Evolutionary conservation across 2,329 filamentous ascomycete genomes (phyloP).

Genomic region (Sphaerulina populicola): DNA sequence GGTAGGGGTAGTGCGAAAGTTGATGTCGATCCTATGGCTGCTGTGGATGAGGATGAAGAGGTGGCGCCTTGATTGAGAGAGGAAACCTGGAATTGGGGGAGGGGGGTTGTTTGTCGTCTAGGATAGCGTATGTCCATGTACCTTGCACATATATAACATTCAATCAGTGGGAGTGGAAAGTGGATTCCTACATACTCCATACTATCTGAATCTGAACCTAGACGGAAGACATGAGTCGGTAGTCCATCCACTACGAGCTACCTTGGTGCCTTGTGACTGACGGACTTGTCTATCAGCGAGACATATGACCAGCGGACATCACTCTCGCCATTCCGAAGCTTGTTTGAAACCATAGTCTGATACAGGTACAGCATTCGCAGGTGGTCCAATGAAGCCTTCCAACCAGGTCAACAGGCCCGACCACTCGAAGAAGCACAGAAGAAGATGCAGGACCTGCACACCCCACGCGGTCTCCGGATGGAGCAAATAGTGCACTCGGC

Average conservation of each 20-base stretch:
- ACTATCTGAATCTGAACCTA: too few species aligned
- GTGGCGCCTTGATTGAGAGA: not conserved
- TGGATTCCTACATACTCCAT: too few species aligned
- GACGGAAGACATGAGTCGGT: too few species aligned
- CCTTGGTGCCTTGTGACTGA: too few species aligned
- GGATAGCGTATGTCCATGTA: too few species aligned
- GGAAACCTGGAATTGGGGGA: too few species aligned
- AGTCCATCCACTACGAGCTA: too few species aligned
- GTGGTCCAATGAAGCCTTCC: constrained; percentile 18
- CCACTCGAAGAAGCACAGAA: constrained; percentile 13
- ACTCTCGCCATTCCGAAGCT: constrained; percentile 13
- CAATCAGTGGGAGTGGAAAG: too few species aligned
- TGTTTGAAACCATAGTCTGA: constrained; percentile 27
- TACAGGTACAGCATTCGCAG: constrained; percentile 22
- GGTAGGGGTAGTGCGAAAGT: not conserved
- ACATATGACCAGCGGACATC: too few species aligned
- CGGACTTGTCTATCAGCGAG: too few species aligned
- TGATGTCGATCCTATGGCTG: not conserved
- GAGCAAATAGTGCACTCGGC: constrained; percentile 16
- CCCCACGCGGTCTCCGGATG: constrained; percentile 24
- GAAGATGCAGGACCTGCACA: constrained; percentile 13
- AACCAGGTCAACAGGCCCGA: constrained; percentile 17
- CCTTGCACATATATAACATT: too few species aligned
- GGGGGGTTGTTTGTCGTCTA: too few species aligned
- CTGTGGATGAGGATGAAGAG: constrained; percentile 1